phyloP scores from a whole-genome alignment of 495 filamentous ascomycete genomes.

The Lepraria neglecta region DNA sequence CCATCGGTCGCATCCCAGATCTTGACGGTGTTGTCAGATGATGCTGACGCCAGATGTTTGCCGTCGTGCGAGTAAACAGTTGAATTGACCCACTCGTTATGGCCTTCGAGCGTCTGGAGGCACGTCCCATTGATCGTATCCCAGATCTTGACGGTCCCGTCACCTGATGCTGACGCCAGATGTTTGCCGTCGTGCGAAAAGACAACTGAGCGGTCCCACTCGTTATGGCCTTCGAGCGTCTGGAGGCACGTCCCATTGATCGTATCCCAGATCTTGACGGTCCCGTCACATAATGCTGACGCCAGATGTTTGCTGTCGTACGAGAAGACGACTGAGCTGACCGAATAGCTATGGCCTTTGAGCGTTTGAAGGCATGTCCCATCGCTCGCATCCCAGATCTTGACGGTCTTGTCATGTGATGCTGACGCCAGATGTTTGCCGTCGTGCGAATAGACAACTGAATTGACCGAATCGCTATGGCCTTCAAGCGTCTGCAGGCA shows the following conservation, averaged over 20 bases:
- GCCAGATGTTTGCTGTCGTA: neutral
- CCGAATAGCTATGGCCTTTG: neutral
- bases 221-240: neutral
- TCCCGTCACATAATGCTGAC: neutral
- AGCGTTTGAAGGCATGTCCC: neutral
- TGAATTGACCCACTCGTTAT: neutral
- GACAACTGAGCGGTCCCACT: neutral
- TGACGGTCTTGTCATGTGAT: neutral
- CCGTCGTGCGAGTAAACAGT: neutral
- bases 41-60: neutral
- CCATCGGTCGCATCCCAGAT: neutral
- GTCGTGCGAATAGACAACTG: neutral
- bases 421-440: neutral
- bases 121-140: neutral
- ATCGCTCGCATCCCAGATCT: neutral
- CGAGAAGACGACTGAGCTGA: neutral
- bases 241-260: neutral
- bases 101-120: conserved; percentile 1
- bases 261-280: neutral
- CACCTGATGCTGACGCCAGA: neutral
- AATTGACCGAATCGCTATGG: fast-evolving
- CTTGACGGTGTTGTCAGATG: neutral
- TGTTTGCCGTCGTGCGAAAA: neutral
- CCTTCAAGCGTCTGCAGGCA: no score
- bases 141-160: neutral